Evolutionary conservation across 2,329 filamentous ascomycete genomes (phyloP).

Genomic region (Aspergillus luchuensis): DNA sequence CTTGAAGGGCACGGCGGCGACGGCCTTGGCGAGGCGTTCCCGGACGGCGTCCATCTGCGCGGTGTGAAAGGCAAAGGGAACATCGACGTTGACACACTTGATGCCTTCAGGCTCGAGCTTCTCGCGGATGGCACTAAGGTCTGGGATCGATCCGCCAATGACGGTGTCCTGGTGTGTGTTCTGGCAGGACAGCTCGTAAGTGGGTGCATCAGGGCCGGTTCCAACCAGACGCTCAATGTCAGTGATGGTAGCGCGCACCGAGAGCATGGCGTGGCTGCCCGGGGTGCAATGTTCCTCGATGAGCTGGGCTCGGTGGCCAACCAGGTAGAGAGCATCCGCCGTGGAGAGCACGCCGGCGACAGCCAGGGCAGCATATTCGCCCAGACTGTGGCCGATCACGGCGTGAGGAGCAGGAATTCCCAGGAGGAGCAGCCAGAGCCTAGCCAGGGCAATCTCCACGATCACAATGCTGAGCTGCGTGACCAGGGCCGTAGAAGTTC

Average conservation of each 20-base stretch:
- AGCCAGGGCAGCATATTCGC: slow-evolving; percentile 41
- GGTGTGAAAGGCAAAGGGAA: slow-evolving; percentile 61
- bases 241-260: slow-evolving; percentile 41
- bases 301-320: slow-evolving; percentile 68
- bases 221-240: no score
- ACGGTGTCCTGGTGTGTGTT: no score
- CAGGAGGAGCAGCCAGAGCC: slow-evolving; percentile 30
- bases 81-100: slow-evolving; percentile 63
- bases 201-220: no score
- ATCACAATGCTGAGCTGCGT: no score
- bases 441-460: slow-evolving; percentile 45
- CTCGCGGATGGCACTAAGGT: slow-evolving; percentile 49
- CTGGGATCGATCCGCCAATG: no score
- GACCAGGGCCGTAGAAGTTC: no score
- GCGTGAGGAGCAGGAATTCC: slow-evolving; percentile 47
- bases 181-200: no score
- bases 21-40: slow-evolving; percentile 14
- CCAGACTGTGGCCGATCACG: slow-evolving; percentile 53
- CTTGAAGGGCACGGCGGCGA: slow-evolving; percentile 5
- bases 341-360: slow-evolving; percentile 37
- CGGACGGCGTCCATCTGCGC: slow-evolving; percentile 25
- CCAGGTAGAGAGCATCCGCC: slow-evolving; percentile 59
- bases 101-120: slow-evolving; percentile 56
- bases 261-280: slow-evolving; percentile 68
- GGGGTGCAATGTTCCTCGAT: slow-evolving; percentile 66